Evolutionary conservation across 2,329 filamentous ascomycete species (phyloP).

Genomic region (Hymenoscyphus repandus): DNA sequence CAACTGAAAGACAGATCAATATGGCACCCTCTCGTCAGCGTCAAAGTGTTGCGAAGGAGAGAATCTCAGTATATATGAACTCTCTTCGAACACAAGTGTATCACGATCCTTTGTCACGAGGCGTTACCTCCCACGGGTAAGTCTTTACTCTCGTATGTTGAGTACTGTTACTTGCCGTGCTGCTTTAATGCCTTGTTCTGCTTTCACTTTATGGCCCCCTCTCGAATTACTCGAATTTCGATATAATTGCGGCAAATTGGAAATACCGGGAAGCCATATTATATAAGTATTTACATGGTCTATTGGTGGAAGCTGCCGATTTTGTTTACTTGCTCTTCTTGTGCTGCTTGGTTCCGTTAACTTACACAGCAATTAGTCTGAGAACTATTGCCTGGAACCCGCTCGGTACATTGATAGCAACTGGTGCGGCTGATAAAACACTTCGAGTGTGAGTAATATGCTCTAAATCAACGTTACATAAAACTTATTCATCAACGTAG

Average conservation of each 20-base stretch:
- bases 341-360: not conserved
- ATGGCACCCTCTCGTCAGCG: conserved; percentile 35
- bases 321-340: too few species aligned
- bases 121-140: conserved; percentile 52
- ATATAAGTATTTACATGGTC: not conserved
- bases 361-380: conserved; percentile 43
- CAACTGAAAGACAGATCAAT: conserved; percentile 11
- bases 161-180: not conserved
- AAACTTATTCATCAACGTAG: conserved; percentile 6
- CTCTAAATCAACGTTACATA: not conserved
- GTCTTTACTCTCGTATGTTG: conserved; percentile 22
- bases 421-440: conserved; percentile 65
- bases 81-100: conserved; percentile 68
- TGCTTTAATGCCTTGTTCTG: not conserved
- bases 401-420: conserved; percentile 75
- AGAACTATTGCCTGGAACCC: conserved; percentile 87
- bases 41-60: conserved; percentile 61
- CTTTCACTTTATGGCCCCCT: not conserved
- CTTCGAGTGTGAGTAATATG: conserved; percentile 51
- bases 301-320: not conserved
- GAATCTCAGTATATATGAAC: conserved; percentile 62
- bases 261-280: too few species aligned
- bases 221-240: too few species aligned
- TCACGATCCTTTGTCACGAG: conserved; percentile 52
- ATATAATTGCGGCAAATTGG: too few species aligned